Conservation (phyloP, 2,329 filamentous ascomycete genomes). For the Ascochyta pisi region DNA sequence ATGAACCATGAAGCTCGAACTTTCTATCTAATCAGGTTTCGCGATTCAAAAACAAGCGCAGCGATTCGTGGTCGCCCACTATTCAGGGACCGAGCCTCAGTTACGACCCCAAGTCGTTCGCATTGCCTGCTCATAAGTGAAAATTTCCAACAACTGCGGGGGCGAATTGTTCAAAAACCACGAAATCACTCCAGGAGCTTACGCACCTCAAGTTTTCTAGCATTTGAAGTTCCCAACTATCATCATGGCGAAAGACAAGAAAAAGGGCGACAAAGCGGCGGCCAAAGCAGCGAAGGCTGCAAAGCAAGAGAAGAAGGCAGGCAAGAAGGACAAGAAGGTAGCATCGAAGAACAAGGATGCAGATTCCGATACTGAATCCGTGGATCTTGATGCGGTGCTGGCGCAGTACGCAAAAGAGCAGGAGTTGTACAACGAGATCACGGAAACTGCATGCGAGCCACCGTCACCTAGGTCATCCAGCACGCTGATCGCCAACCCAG, state of each 20-base stretch:
- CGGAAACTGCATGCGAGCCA: constrained; percentile 75
- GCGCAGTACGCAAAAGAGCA: constrained; percentile 91
- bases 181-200: too few species aligned
- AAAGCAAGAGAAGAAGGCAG: constrained; percentile 88
- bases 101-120: neutral
- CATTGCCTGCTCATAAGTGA: neutral
- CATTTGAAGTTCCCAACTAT: neutral
- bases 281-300: constrained; percentile 61
- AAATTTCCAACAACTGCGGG: constrained; percentile 30
- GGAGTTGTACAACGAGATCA: constrained; percentile 92
- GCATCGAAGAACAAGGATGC: constrained; percentile 75
- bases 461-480: constrained; percentile 81
- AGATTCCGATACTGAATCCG: constrained; percentile 89
- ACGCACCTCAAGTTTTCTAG: too few species aligned
- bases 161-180: neutral
- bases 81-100: too few species aligned
- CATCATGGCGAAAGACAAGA: constrained; percentile 60
- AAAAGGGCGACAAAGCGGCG: constrained; percentile 58
- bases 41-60: neutral
- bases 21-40: neutral
- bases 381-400: constrained; percentile 90
- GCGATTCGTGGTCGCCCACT: too few species aligned
- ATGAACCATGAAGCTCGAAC: neutral
- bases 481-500: constrained; percentile 82
- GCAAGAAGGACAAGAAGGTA: constrained; percentile 77